Conservation (phyloP, 2,329 filamentous ascomycete genomes). For the Sclerotiophoma versabilis region DNA sequence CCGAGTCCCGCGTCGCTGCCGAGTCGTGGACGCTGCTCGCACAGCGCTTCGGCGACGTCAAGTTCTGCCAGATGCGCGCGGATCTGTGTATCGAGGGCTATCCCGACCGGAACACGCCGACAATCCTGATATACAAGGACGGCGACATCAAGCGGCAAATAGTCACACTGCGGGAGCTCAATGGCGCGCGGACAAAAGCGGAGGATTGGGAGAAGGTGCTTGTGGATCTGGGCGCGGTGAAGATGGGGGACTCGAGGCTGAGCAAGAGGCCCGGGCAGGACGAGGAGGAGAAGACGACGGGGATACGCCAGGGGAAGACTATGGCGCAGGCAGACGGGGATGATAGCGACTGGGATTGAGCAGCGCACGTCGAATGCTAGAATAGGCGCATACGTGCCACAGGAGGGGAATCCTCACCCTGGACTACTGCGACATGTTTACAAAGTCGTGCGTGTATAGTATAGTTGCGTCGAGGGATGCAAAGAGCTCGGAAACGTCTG, state of each 20-base stretch:
- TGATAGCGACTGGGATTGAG: conserved; percentile 65
- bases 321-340: conserved; percentile 59
- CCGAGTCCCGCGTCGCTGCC: conserved; percentile 81
- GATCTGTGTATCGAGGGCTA: conserved; percentile 96
- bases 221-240: conserved; percentile 81
- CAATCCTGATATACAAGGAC: conserved; percentile 89
- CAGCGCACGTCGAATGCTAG: neutral
- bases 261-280: conserved; percentile 63
- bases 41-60: conserved; percentile 86
- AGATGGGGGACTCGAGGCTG: conserved; percentile 79
- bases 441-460: too few species aligned
- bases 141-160: conserved; percentile 91
- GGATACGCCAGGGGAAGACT: conserved; percentile 53
- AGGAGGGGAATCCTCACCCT: too few species aligned
- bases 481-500: too few species aligned
- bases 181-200: conserved; percentile 59
- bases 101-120: conserved; percentile 92
- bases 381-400: too few species aligned
- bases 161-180: conserved; percentile 83
- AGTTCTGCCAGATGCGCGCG: conserved; percentile 95
- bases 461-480: too few species aligned
- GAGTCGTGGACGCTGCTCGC: conserved; percentile 89
- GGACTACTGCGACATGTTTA: too few species aligned
- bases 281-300: conserved; percentile 61
- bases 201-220: conserved; percentile 79